phyloP scores from a whole-genome alignment of 352 stramenopile genomes.

The Globisporangium mamillatum region DNA sequence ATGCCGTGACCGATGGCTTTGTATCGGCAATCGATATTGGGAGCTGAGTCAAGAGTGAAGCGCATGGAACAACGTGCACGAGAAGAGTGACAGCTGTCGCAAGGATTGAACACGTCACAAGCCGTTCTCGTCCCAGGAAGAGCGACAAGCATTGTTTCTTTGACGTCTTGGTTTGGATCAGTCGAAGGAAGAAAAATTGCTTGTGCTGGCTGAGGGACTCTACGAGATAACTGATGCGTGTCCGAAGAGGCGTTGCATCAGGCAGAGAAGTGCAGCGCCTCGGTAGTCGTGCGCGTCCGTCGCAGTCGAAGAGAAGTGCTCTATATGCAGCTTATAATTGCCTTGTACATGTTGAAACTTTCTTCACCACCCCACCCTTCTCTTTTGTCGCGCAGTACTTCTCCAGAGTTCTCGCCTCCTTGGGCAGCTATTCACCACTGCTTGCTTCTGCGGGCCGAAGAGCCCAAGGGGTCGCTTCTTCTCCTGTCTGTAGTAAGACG shows the following conservation, averaged over 20 bases:
- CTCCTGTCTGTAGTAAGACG: background rate
- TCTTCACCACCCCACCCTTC: slow-evolving; percentile 24
- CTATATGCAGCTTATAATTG: slow-evolving; percentile 16
- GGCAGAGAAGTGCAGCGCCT: slow-evolving; percentile 24
- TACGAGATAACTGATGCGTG: slow-evolving; percentile 25
- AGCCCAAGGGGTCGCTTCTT: background rate
- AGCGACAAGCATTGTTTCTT: slow-evolving; percentile 30
- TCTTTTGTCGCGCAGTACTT: slow-evolving; percentile 19
- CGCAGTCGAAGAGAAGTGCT: slow-evolving; percentile 25
- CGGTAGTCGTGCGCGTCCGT: slow-evolving; percentile 24
- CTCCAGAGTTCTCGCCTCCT: background rate
- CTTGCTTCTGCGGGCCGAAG: background rate
- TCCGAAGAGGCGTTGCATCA: slow-evolving; percentile 39
- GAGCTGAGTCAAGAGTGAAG: slow-evolving; percentile 16
- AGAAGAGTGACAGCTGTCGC: slow-evolving; percentile 19
- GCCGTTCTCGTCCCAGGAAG: slow-evolving; percentile 18
- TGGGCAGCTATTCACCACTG: background rate
- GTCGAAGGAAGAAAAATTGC: slow-evolving; percentile 24
- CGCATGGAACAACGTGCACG: slow-evolving; percentile 17
- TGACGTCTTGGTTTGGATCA: slow-evolving; percentile 27
- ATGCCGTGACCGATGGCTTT: background rate
- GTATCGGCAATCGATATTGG: background rate
- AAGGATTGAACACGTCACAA: slow-evolving; percentile 22
- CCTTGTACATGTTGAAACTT: slow-evolving; percentile 28
- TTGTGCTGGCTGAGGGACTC: slow-evolving; percentile 19